Evolutionary conservation across 192 early-diverging fungal species (phyloP), one percentile per base, ranked within the genome.

Genomic region (Podila horticola): DNA sequence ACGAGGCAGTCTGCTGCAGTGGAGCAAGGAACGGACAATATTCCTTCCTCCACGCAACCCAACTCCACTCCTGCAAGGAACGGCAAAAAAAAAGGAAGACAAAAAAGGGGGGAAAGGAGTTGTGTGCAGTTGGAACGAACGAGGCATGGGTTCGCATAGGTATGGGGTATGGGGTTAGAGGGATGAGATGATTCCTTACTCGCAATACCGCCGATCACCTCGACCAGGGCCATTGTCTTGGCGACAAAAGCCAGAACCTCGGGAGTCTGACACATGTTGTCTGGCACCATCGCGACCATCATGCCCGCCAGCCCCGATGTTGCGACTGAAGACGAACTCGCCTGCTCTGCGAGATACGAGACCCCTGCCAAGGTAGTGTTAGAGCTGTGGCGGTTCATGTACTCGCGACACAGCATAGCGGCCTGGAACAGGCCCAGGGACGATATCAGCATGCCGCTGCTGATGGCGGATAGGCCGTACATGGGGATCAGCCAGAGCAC

Each of bases 181-280:
- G 15, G 29, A 31, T 15, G 45, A 30, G 15, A 28, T 12, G 19
- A 24, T 17, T 7, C 66, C 67, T 68, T 79, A 79, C 75, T 68
- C 20, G 69, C 75, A 58, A 79, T 57, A 11, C 75, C 70, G 26
- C 30, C 52, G 31, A 79, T 48, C 64, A 79, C 70, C 30, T 79
- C 75, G 24, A 72, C 36, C 15, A 81, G 13, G 26, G 66, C 77
- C 8, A 69, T 20, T 45, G 67, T 73, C 48, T 73, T 69, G 50
- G 77, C 77, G 5, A 71, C 72, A 36, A 65, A 81, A 11, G 77
- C 77, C 57, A 72, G 61, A 26, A 81, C 72, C 71, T 81, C 77
- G 12, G 70, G 62, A 20, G 58, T 49, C 4, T 66, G 12, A 26
- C 77, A 81, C 22, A 65, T 71, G 2, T 13, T 31, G 5, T 38